Conservation (phyloP, 2,329 filamentous ascomycete species). For the Fusarium nanum region DNA sequence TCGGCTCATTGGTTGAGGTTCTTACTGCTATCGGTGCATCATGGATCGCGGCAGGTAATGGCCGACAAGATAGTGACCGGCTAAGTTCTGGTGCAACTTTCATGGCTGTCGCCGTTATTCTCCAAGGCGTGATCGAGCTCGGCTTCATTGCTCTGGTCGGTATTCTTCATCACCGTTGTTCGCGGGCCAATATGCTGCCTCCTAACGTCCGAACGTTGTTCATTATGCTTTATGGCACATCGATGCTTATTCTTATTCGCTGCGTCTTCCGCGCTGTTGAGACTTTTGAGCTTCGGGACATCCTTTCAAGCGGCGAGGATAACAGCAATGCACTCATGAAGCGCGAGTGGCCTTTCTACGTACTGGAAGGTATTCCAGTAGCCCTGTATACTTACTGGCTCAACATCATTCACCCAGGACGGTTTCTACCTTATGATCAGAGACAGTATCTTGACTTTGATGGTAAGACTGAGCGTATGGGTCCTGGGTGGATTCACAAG, state of each 20-base stretch:
- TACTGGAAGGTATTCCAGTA: conserved; percentile 59
- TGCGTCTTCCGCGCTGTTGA: conserved; percentile 45
- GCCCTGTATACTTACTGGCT: conserved; percentile 56
- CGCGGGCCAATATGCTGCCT: conserved; percentile 37
- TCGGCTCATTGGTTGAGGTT: conserved; percentile 40
- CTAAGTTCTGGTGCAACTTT: conserved; percentile 67
- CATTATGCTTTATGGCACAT: conserved; percentile 45
- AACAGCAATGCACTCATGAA: conserved; percentile 49
- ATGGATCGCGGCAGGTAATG: conserved; percentile 43
- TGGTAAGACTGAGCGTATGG: conserved; percentile 51
- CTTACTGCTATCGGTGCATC: conserved; percentile 42
- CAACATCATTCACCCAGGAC: conserved; percentile 58
- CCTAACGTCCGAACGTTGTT: conserved; percentile 41
- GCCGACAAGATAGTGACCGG: conserved; percentile 61
- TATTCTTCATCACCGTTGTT: conserved; percentile 36
- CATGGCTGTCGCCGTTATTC: conserved; percentile 61
- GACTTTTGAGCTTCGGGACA: conserved; percentile 36
- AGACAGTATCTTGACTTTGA: conserved; percentile 56
- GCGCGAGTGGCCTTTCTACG: conserved; percentile 61
- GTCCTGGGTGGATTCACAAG: conserved; percentile 44
- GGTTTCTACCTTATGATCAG: conserved; percentile 53
- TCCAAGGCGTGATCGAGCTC: conserved; percentile 47
- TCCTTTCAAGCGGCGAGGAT: conserved; percentile 24
- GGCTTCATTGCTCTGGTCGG: conserved; percentile 40
- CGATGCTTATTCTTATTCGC: conserved; percentile 41